These are phyloP conservation scores for Suhomyces anneliseae DNA, from an alignment of 1,139 yeast species.

Conservation along the genomic window DNA sequence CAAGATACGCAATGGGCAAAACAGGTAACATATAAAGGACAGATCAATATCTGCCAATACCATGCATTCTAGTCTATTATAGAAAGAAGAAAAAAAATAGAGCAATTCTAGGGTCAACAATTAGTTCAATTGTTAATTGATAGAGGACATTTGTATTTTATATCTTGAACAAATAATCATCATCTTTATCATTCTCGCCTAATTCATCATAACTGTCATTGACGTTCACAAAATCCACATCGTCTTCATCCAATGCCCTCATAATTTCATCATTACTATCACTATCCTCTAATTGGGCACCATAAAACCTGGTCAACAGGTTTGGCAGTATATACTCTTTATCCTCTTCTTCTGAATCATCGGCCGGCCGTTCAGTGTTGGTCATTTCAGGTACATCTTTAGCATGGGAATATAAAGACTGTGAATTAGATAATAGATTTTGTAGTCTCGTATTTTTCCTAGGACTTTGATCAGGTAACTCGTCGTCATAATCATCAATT, in stretches of 20 bases:
- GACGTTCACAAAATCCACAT: slow-evolving; percentile 31
- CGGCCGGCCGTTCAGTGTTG: slow-evolving; percentile 5
- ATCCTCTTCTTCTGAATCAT: slow-evolving; percentile 23
- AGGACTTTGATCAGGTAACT: slow-evolving; percentile 15
- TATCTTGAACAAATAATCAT: slow-evolving; percentile 35
- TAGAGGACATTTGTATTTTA: slow-evolving; percentile 1
- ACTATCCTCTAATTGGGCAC: slow-evolving; percentile 17
- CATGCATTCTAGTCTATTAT: no score
- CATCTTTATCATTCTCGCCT: slow-evolving; percentile 16
- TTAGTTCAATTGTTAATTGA: no score
- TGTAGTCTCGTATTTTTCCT: slow-evolving; percentile 26
- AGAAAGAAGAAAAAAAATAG: no score
- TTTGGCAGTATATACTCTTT: slow-evolving; percentile 46
- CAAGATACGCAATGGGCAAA: no score
- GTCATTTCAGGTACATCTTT: slow-evolving; percentile 15
- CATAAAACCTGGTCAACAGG: slow-evolving; percentile 38
- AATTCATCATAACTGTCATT: slow-evolving; percentile 20
- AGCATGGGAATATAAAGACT: slow-evolving; percentile 35
- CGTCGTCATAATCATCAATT: background rate
- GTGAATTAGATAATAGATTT: slow-evolving; percentile 39
- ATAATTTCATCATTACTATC: slow-evolving; percentile 22
- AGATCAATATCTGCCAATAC: no score
- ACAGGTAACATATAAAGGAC: no score
- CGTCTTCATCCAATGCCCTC: slow-evolving; percentile 20
- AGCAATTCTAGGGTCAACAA: no score